Evolutionary conservation across 2,329 filamentous ascomycete genomes (phyloP).

Genomic region (Fusarium sp.): DNA sequence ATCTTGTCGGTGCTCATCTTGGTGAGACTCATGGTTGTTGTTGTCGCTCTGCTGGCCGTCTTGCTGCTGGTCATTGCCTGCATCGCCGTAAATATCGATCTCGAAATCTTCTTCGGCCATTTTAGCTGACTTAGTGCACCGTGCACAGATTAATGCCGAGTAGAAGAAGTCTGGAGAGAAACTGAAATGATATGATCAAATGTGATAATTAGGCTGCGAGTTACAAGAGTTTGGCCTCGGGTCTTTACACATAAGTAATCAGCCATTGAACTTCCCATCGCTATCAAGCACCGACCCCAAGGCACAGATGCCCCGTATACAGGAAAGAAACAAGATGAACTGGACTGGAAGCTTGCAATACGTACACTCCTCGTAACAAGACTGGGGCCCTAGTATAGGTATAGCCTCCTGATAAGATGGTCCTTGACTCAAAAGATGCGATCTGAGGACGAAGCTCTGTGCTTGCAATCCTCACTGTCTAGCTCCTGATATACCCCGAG

Average conservation of each 20-base stretch:
- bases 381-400: constrained; percentile 33
- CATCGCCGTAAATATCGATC: constrained; percentile 79
- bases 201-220: constrained; percentile 50
- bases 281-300: constrained; percentile 21
- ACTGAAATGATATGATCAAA: constrained; percentile 34
- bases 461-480: constrained; percentile 60
- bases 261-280: constrained; percentile 45
- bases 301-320: constrained; percentile 26
- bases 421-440: constrained; percentile 45
- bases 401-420: constrained; percentile 41
- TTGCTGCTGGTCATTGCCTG: constrained; percentile 60
- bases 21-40: constrained; percentile 46
- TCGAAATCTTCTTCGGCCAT: constrained; percentile 81
- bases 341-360: constrained; percentile 62
- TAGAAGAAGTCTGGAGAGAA: constrained; percentile 19
- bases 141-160: constrained; percentile 36
- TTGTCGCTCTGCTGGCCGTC: constrained; percentile 54
- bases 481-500: constrained; percentile 32
- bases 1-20: constrained; percentile 45
- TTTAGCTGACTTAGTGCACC: constrained; percentile 41
- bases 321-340: constrained; percentile 45
- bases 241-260: constrained; percentile 46
- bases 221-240: constrained; percentile 46
- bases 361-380: constrained; percentile 65
- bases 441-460: constrained; percentile 74